Conservation (phyloP, 176 grass and related monocot species). For the Paspalum notatum region DNA sequence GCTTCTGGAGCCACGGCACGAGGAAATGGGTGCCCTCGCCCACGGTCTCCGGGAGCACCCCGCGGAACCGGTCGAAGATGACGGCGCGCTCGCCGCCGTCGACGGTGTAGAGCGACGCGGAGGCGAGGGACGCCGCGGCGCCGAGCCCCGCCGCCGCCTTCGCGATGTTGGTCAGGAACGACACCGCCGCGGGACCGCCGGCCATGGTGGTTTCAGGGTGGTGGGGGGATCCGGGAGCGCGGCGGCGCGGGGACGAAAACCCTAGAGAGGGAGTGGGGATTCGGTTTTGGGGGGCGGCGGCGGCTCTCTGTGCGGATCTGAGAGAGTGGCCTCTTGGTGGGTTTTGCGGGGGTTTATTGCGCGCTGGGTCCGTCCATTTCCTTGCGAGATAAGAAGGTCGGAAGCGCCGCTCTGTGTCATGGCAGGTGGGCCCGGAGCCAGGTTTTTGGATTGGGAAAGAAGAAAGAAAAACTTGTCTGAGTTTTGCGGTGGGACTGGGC, state of each 20-base stretch:
- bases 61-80: slow-evolving; percentile 95
- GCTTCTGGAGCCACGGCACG: slow-evolving; percentile 98
- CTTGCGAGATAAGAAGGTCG: slow-evolving; percentile 47
- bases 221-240: background rate
- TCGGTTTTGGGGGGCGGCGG: background rate
- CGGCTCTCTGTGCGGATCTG: slow-evolving; percentile 27
- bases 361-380: slow-evolving; percentile 42
- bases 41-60: slow-evolving; percentile 76
- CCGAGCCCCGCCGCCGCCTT: slow-evolving; percentile 78
- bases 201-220: slow-evolving; percentile 26
- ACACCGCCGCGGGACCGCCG: slow-evolving; percentile 65
- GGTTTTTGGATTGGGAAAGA: background rate
- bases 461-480: slow-evolving; percentile 29
- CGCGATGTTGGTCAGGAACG: slow-evolving; percentile 77
- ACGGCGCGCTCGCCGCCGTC: slow-evolving; percentile 96
- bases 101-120: slow-evolving; percentile 86
- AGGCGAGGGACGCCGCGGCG: slow-evolving; percentile 54
- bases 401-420: slow-evolving; percentile 18
- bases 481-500: background rate
- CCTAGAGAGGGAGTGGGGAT: slow-evolving; percentile 35
- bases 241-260: slow-evolving; percentile 51
- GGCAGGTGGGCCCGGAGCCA: background rate
- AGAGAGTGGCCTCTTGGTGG: slow-evolving; percentile 4
- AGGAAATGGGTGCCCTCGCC: slow-evolving; percentile 95
- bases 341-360: slow-evolving; percentile 51